Percentiles rank a stretch among this genome's conserved stretches.
Evolutionary conservation across 177 flowering plant genomes (phyloP).

Genomic region (Vitis hybrid): DNA sequence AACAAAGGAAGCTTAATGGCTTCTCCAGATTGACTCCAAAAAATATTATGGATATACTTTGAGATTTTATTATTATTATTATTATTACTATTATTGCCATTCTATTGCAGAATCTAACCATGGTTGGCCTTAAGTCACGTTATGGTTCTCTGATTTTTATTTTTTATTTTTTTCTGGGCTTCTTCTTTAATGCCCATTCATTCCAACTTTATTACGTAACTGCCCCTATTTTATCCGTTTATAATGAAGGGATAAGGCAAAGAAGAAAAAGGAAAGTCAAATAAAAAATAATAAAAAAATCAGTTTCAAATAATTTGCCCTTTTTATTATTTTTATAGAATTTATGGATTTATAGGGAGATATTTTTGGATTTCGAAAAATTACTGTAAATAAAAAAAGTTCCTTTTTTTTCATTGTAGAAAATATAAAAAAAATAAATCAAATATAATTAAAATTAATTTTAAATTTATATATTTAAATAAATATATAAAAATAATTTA

Average conservation of each 20-base stretch:
- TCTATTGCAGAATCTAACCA: conserved; percentile 7
- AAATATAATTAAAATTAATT: no score
- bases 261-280: background rate
- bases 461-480: no score
- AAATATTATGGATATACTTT: conserved; percentile 4
- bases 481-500: no score
- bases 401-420: no score
- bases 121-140: conserved; percentile 21
- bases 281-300: no score
- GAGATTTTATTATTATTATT: background rate
- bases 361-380: no score
- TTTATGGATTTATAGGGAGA: no score
- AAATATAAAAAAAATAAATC: no score
- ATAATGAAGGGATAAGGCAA: no score
- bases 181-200: background rate
- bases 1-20: conserved; percentile 23
- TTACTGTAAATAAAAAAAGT: no score
- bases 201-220: background rate
- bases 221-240: background rate
- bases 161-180: background rate
- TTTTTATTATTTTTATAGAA: background rate
- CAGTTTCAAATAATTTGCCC: background rate
- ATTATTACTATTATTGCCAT: no score
- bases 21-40: conserved; percentile 6
- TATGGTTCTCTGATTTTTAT: background rate